Base-by-base conservation (phyloP, 805 yeast species). In the Starmerella scarabaei region DNA sequence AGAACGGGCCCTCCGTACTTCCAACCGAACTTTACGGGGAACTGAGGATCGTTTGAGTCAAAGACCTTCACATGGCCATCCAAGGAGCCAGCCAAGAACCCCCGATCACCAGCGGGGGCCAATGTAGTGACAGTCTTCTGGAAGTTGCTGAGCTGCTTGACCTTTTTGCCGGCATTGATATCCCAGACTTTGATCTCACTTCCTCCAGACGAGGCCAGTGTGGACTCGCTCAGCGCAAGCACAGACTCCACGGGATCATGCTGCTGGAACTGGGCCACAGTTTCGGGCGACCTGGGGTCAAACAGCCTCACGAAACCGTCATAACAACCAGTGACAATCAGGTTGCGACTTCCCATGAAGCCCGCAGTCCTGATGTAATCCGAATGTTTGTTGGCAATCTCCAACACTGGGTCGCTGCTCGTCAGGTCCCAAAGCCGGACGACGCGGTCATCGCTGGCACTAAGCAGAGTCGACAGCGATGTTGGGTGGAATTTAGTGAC, bases 1-100 rank as follows among this genome's bases (percentile, higher is more conserved):
- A 91, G 66, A 0, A 91, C 95, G 30, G 94, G 93, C 19, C 88
- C 84, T 27, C 95, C 94, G 56, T 81, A 88, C 61, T 86, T 88
- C 96, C 97, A 88, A 36, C 96, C 96, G 57, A 85, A 88, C 58
- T 80, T 82, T 45, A 88, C 94, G 45, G 79, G 80, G 83, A 88
- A 86, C 16, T 41, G 39, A 21, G 60, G 53, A 12, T 78, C 71
- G 21, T 71, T 62, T 29, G 82, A 73, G 59, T 86, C 96, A 58
- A 88, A 83, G 33, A 86, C 86, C 61, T 91, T 91, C 44, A 91
- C 94, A 60, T 91, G 98, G 17, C 98, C 98, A 62, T 91, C 98
- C 42, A 91, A 66, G 0, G 96, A 85, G 15, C 97, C 96, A 2
- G 94, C 96, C 23, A 91, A 64, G 33, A 91, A 65, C 18, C 31